A percentile compares a stretch with the other conserved stretches of the same genome.
Conservation (phyloP, 345 rosid species). For the Dipteronia dyeriana region DNA sequence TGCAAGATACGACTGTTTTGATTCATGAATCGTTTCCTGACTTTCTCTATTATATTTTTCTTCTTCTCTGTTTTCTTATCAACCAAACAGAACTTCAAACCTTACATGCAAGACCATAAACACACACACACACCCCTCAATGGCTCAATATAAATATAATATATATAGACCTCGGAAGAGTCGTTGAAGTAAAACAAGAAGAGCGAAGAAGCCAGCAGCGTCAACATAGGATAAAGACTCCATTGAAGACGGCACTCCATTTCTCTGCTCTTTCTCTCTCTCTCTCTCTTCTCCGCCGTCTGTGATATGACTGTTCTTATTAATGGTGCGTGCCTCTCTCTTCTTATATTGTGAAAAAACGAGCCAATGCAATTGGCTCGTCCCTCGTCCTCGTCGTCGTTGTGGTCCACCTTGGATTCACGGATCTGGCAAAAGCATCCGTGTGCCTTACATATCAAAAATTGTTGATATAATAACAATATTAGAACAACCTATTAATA, state of each 20-base stretch:
- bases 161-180: slow-evolving; percentile 43
- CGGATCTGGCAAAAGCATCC: too few species aligned
- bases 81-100: slow-evolving; percentile 1
- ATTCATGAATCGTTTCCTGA: background rate
- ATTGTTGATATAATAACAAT: too few species aligned
- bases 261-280: slow-evolving; percentile 15
- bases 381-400: too few species aligned
- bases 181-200: slow-evolving; percentile 43
- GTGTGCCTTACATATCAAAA: too few species aligned
- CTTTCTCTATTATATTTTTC: background rate
- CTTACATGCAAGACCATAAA: background rate
- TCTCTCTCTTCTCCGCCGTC: background rate
- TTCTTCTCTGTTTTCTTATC: background rate
- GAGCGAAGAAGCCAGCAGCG: slow-evolving; percentile 48
- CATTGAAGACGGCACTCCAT: slow-evolving; percentile 48
- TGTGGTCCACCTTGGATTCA: too few species aligned
- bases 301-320: background rate
- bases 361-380: too few species aligned
- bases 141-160: background rate
- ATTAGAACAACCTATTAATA: too few species aligned
- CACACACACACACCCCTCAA: too few species aligned
- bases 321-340: background rate
- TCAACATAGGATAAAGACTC: slow-evolving; percentile 54
- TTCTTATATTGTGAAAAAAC: too few species aligned
- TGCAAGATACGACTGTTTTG: background rate